Conservation (phyloP, 2,329 filamentous ascomycete species). For the Teratosphaeria epicoccoides region DNA sequence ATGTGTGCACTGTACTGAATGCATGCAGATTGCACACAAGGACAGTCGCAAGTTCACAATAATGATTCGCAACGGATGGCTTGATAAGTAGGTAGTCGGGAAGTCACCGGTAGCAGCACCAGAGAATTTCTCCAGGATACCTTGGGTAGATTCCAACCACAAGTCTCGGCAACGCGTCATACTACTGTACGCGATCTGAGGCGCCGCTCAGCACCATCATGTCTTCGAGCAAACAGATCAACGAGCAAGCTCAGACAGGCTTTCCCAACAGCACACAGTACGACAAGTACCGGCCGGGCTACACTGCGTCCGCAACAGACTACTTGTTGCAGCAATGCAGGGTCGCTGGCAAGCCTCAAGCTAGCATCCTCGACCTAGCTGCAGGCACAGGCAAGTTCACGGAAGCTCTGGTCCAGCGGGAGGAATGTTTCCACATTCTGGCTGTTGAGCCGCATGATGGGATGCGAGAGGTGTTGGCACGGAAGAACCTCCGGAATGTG, state of each 20-base stretch:
- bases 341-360: constrained; percentile 34
- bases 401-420: constrained; percentile 46
- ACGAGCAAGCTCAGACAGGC: constrained; percentile 34
- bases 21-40: too few relatives aligned
- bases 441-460: constrained; percentile 54
- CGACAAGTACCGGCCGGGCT: constrained; percentile 58
- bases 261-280: constrained; percentile 57
- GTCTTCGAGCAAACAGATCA: constrained; percentile 5
- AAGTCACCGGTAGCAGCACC: too few relatives aligned
- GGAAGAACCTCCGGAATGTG: constrained; percentile 48
- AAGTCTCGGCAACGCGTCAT: background rate
- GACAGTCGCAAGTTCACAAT: too few relatives aligned
- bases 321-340: constrained; percentile 47
- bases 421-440: constrained; percentile 50
- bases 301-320: constrained; percentile 48
- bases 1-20: background rate
- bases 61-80: too few relatives aligned
- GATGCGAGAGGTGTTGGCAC: constrained; percentile 53
- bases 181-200: background rate
- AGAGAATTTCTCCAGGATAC: too few relatives aligned
- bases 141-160: background rate
- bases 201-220: background rate
- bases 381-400: constrained; percentile 64
- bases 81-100: too few relatives aligned
- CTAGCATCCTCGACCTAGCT: constrained; percentile 52